phyloP scores from a whole-genome alignment of 768 basidiomycete species.

The Punctularia strigosozonata region DNA sequence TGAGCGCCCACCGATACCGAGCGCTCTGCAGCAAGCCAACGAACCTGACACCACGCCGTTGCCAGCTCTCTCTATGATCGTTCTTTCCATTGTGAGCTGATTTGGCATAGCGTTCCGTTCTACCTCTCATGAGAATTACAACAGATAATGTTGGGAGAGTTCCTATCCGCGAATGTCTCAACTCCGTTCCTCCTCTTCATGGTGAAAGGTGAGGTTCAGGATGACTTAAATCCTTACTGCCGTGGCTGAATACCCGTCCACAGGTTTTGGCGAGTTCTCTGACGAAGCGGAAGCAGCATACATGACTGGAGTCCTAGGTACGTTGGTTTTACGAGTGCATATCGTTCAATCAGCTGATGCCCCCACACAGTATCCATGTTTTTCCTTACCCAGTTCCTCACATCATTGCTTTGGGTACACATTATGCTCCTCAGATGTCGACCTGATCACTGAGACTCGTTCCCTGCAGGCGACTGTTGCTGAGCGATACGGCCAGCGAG shows the following conservation, averaged over 20 bases:
- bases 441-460: constrained; percentile 7
- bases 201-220: constrained; percentile 59
- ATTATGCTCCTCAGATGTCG: constrained; percentile 2
- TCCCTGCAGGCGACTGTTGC: constrained; percentile 76
- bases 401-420: constrained; percentile 82
- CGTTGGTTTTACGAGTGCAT: constrained; percentile 8
- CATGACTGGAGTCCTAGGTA: constrained; percentile 80
- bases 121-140: not conserved
- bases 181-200: constrained; percentile 91
- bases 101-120: not conserved
- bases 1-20: constrained; percentile 65
- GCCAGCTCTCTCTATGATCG: constrained; percentile 80
- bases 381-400: constrained; percentile 93
- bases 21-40: constrained; percentile 47
- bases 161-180: constrained; percentile 85
- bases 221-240: constrained; percentile 12
- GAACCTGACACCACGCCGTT: constrained; percentile 72
- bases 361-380: constrained; percentile 53
- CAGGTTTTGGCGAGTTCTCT: constrained; percentile 57
- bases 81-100: constrained; percentile 74
- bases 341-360: not conserved
- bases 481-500: constrained; percentile 78
- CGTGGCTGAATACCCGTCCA: constrained; percentile 3
- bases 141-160: constrained; percentile 90
- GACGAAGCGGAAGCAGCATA: constrained; percentile 83